Base-by-base conservation (phyloP, 129 eudicot species). In the Artemisia annua region DNA sequence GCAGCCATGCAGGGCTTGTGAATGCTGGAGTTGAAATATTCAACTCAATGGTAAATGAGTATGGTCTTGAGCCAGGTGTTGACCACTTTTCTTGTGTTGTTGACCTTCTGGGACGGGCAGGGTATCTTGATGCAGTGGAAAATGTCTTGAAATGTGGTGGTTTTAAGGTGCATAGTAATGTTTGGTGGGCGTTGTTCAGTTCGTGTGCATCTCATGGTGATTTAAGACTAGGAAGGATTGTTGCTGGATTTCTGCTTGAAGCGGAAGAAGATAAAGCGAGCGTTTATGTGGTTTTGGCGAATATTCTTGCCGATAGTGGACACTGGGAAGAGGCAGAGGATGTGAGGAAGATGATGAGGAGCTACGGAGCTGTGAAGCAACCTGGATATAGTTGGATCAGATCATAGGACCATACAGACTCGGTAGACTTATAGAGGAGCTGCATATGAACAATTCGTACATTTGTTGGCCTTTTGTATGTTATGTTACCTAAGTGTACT, bases 131-230 rank as follows among this genome's bases (percentile, higher is more conserved):
- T 83, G 86, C 67, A 22, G 87, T 89, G 18, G 96, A 87, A 69
- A 72, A 72, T 24, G n/a, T 93, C 53, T 59, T 93, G 24, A 78
- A 72, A 60, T 56, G 64, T 43, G 69, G 68, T 16, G 79, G 71
- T 66, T 17, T 80, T 44, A 81, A 79, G 63, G 52, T 87, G 63
- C 90, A 89, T 79, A 72, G 87, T 26, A 84, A 77, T 15, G 74
- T 85, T 11, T 93, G 95, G 98, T 93, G 98, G 98, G 81, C 86
- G 11, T 75, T 93, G 72, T 85, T 89, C 32, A 89, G 95, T 75
- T 82, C 86, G 1, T 93, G 98, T 81, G 95, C 84, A 48, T 80
- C 90, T 67, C 85, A 89, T 86, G 96, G 88, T n/a, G 88, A 93
- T 70, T 71, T 87, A 19, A 77, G 89, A 46, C 46, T 93, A 35